Base-by-base conservation (phyloP, 768 basidiomycete genomes). In the Saitozyma podzolica region DNA sequence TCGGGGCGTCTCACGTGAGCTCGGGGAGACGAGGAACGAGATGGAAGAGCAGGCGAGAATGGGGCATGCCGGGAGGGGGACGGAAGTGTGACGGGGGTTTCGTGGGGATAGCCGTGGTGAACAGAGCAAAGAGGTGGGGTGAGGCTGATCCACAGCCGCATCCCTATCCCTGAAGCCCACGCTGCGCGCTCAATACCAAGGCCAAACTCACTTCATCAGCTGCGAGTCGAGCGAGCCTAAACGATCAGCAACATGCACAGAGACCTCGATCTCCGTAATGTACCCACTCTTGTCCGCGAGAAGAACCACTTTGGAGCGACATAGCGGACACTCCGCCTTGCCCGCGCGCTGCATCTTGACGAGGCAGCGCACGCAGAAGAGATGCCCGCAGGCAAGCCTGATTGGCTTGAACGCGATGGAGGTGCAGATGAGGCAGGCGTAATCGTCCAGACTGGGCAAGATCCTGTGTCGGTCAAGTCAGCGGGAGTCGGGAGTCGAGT, bases 391-490 rank as follows among this genome's bases (percentile, higher is more conserved):
- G 16, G 79, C 77, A 2, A 97, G 83, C 9, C 92, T 82, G 55
- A 95, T 89, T 0, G 94, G 94, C 77, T 92, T 92, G 83, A 93
- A 97, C 6, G 92, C 94, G 66, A 97, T 87, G 63, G 85, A 85
- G 2, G 88, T 90, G 80, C 94, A 96, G 61, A 96, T 94, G 45
- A 88, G 81, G 69, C 93, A 97, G 0, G 86, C 81, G 75, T 93
- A 96, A 79, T 95, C 80, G 54, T 78, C 78, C 57, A 79, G 56
- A 67, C 75, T 78, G 8, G 77, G 74, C 53, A 77, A 51, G 45
- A 75, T 74, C 1, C 73, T 74, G 50, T 0, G 16, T 16, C 19
- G 14, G 16, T 10, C 29, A 58, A 13, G 5, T 41, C 19, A 50
- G 42, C 52, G 16, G 39, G 45, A 48, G 29, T 29, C 50, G 48